Base-by-base conservation (phyloP, 208 protist genomes). In the Leishmania major region DNA sequence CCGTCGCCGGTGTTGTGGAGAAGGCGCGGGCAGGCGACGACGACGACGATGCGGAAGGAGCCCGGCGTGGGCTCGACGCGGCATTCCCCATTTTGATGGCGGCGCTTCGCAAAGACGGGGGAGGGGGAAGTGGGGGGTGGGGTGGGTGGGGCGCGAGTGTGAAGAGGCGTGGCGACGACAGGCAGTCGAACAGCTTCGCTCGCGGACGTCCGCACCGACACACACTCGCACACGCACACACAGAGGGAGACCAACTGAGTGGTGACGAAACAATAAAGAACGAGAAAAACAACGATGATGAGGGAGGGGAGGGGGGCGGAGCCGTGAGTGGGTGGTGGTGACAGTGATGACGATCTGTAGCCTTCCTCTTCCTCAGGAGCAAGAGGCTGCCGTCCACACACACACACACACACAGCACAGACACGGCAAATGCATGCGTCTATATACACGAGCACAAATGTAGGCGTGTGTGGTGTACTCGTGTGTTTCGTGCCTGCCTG, bases 31-130 rank as follows among this genome's bases (percentile, higher is more conserved):
- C 71, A 43, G 55, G 62, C 60, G 77, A 55, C 40, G 62, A 57
- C 60, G 77, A 55, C 40, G 62, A 57, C 6, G 79, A 64, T 25
- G 37, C 77, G 45, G 53, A 3, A 7, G 15, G 40, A 10, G 67
- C 69, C 37, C 55, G 64, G 51, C 40, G 15, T 11, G 85, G 70
- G 31, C 55, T 84, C 2, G 86, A 89, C 17, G 72, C 79, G 7
- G 82, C 83, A 37, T 81, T 79, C 37, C 86, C 86, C 86, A 89
- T 89, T 40, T 55, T 19, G 49, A 31, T 17, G 75, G 28, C 19
- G 40, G 73, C 10, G 45, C 35, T 19, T 25, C n/a, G 7, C 51
- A 47, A 19, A 74, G 11, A 17, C 17, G 10, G 40, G 8, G 64
- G 37, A 47, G 40, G 40, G 0, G 67, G 2, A 3, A 40, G 37